Percentiles rank a stretch among this genome's conserved stretches.
These are phyloP conservation scores for Lotus japonicus DNA, from an alignment of 306 rosid genomes.

Conservation along the genomic window DNA sequence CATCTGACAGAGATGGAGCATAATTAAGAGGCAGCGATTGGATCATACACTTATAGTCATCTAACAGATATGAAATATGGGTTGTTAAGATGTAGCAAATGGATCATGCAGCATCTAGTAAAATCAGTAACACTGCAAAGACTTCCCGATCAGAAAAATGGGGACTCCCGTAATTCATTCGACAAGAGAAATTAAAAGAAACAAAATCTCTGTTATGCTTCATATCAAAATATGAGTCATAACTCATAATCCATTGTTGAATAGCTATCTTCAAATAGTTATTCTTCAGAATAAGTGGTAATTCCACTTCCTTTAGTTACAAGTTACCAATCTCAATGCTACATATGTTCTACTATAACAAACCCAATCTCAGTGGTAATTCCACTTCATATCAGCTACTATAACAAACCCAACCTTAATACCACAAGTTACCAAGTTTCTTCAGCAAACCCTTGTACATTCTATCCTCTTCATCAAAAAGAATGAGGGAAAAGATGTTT, in stretches of 20 bases:
- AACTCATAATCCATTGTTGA: neutral
- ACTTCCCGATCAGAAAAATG: neutral
- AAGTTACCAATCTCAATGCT: too few species aligned
- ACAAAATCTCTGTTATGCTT: neutral
- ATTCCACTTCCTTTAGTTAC: slow-evolving; percentile 4
- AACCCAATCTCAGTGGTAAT: neutral
- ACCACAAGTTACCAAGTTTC: slow-evolving; percentile 24
- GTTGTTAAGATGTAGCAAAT: too few species aligned
- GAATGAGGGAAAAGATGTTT: slow-evolving; percentile 25
- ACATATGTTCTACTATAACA: slow-evolving; percentile 4
- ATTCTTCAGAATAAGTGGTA: neutral
- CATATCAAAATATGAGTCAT: slow-evolving; percentile 1
- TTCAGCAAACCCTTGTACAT: slow-evolving; percentile 41
- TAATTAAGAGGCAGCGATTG: neutral
- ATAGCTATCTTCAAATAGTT: neutral
- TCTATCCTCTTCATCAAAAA: slow-evolving; percentile 36
- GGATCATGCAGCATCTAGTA: neutral
- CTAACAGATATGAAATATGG: too few species aligned
- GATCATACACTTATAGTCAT: neutral
- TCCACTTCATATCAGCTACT: neutral
- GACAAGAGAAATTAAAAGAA: neutral
- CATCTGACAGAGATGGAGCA: neutral
- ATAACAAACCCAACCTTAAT: slow-evolving; percentile 17
- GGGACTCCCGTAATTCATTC: neutral
- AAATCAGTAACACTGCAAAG: neutral